Percentiles rank a stretch among this genome's conserved stretches.
phyloP scores from a whole-genome alignment of 2,329 filamentous ascomycete genomes.

The Fusarium pseudonygamai region DNA sequence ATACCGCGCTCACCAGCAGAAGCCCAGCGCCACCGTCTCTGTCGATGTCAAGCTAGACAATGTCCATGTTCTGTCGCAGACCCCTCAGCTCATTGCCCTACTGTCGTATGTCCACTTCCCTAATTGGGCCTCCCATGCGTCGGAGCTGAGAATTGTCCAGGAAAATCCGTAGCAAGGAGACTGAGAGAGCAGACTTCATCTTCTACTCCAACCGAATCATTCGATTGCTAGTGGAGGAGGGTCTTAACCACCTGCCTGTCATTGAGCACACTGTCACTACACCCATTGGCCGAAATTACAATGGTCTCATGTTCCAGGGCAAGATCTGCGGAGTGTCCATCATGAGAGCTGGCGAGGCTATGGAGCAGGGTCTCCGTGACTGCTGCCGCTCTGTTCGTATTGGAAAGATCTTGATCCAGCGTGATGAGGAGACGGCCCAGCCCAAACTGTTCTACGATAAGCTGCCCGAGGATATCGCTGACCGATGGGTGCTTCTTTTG shows the following conservation, averaged over 20 bases:
- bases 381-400: conserved; percentile 98
- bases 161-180: conserved; percentile 93
- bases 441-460: conserved; percentile 98
- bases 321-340: conserved; percentile 99
- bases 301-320: conserved; percentile 93
- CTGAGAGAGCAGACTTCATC: conserved; percentile 94
- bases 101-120: conserved; percentile 78
- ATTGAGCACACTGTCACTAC: conserved; percentile 90
- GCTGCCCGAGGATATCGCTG: conserved; percentile 89
- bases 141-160: conserved; percentile 58
- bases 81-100: conserved; percentile 94
- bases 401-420: conserved; percentile 97
- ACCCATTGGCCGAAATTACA: conserved; percentile 87
- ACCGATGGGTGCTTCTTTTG: conserved; percentile 90
- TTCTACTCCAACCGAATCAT: conserved; percentile 99
- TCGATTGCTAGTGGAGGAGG: conserved; percentile 94
- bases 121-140: conserved; percentile 18
- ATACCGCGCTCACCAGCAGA: conserved; percentile 79
- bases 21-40: conserved; percentile 89
- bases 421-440: conserved; percentile 92
- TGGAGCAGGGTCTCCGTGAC: conserved; percentile 96
- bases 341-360: conserved; percentile 97
- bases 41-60: conserved; percentile 83
- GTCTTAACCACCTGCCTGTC: conserved; percentile 93
- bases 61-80: conserved; percentile 90